Evolutionary conservation across 106 monocot species (phyloP).

Genomic region (Chionographis japonica): DNA sequence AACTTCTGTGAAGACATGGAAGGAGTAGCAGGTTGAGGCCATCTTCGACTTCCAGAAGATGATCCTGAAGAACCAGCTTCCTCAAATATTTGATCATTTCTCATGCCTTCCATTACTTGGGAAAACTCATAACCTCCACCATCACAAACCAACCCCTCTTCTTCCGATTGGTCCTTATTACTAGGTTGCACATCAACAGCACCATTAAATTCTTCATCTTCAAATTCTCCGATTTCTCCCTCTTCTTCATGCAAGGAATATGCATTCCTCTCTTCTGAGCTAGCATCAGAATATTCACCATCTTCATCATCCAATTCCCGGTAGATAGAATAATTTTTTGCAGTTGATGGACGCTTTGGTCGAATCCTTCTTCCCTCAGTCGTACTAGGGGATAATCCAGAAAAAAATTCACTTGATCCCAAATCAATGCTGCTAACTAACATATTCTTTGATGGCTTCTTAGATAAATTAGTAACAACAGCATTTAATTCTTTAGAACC

Average conservation of each 20-base stretch:
- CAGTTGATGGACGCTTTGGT: conserved; percentile 14
- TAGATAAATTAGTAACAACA: conserved; percentile 54
- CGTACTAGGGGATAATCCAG: conserved; percentile 30
- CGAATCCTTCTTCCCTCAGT: conserved; percentile 58
- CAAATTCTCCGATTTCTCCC: conserved; percentile 56
- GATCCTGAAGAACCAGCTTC: conserved; percentile 81
- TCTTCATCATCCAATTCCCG: conserved; percentile 75
- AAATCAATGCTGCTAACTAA: conserved; percentile 31
- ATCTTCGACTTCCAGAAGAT: conserved; percentile 64
- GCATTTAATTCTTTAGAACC: conserved; percentile 65
- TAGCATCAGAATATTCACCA: conserved; percentile 60
- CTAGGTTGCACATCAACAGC: conserved; percentile 20
- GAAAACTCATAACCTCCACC: conserved; percentile 46
- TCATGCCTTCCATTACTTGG: conserved; percentile 20
- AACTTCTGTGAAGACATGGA: conserved; percentile 76
- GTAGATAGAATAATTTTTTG: conserved; percentile 46
- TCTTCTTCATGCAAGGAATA: conserved; percentile 59
- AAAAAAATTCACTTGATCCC: conserved; percentile 25
- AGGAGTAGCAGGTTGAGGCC: conserved; percentile 46
- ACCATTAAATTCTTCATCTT: conserved; percentile 60
- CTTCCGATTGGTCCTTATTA: conserved; percentile 50
- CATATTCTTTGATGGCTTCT: conserved; percentile 80
- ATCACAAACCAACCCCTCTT: conserved; percentile 38
- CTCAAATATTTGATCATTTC: conserved; percentile 32
- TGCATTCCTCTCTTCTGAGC: conserved; percentile 48